Evolutionary conservation across 2,329 filamentous ascomycete genomes (phyloP), one percentile per base, ranked within the genome.

Genomic region (Epichloe gansuensis): DNA sequence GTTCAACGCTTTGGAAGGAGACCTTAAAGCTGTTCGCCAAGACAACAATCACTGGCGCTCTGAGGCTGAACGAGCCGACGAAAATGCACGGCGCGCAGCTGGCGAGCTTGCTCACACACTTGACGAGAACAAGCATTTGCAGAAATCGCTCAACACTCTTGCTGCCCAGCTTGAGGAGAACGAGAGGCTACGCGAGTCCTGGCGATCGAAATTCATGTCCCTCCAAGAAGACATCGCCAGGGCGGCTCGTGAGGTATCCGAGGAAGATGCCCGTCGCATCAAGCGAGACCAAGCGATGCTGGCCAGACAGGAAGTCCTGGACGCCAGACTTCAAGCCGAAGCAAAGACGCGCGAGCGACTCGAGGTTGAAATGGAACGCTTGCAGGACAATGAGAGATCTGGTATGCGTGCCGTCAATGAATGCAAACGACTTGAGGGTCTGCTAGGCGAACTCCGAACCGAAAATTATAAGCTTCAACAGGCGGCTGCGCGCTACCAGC

Each of bases 221-320:
- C 74, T 98, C 41, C 91, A 97, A 68, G 81, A 89, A 57, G 89
- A 96, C 60, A 91, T 97, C 85, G 80, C 83, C 35, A 75, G 75
- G 52, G 87, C 89, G 48, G 84, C 88, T 51, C 81, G 82, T 46
- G 85, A 95, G 56, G 82, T 96, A 56, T 83, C 86, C 23, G 82
- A 87, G 61, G 91, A 97, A 64, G 91, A 91, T 64, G 82, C 85
- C 34, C 77, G 80, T 38, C 91, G 86, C 70, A 81, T 82, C 61
- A 86, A 86, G 69, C 85, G 85, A 65, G 88, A 94, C 64, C 82
- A 88, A 59, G 83, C 88, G 54, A 80, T 88, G 58, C 75, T 90
- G 58, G 88, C 88, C 56, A 76, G 89, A 57, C 87, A 88, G 59
- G 85, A 91, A 62, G 83, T 89, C 41, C 78, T 95, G 25, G 87